A percentile compares a stretch with the other conserved stretches of the same genome.
Evolutionary conservation across 495 filamentous ascomycete genomes (phyloP).

Genomic region (Clavariopsis aquatica): DNA sequence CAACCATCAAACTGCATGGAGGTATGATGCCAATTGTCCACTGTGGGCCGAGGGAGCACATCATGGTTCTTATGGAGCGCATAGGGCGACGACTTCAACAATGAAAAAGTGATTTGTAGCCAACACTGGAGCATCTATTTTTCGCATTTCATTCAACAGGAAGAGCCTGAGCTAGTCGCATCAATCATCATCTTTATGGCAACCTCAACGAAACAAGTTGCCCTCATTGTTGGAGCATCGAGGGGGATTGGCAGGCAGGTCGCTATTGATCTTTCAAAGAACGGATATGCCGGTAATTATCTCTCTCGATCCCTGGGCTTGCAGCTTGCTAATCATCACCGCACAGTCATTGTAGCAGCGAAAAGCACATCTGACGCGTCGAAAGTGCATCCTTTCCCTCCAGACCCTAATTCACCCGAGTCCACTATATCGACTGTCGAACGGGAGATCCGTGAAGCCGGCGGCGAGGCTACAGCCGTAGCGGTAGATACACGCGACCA

Average conservation of each 20-base stretch:
- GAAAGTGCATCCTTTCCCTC: constrained; percentile 64
- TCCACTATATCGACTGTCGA: constrained; percentile 85
- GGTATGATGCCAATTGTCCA: background rate
- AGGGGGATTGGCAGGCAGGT: constrained; percentile 79
- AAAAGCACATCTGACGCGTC: constrained; percentile 70
- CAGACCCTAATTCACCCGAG: constrained; percentile 73
- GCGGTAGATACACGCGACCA: constrained; percentile 69
- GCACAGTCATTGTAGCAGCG: constrained; percentile 74
- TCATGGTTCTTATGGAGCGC: background rate
- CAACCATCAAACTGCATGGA: background rate
- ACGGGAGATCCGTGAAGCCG: constrained; percentile 70
- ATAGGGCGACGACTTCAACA: background rate
- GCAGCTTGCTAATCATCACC: constrained; percentile 1
- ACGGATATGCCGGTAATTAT: constrained; percentile 66
- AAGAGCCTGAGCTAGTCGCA: background rate
- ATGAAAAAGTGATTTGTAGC: background rate
- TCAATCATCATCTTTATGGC: constrained; percentile 26
- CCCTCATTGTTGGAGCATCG: constrained; percentile 72
- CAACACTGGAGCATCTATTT: background rate
- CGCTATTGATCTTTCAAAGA: constrained; percentile 70
- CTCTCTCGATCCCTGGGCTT: background rate
- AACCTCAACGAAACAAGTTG: constrained; percentile 52
- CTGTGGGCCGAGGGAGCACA: background rate
- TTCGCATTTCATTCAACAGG: background rate
- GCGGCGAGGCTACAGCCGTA: constrained; percentile 65